phyloP scores from a whole-genome alignment of 2,329 filamentous ascomycete species.

The Trichoderma harzianum region DNA sequence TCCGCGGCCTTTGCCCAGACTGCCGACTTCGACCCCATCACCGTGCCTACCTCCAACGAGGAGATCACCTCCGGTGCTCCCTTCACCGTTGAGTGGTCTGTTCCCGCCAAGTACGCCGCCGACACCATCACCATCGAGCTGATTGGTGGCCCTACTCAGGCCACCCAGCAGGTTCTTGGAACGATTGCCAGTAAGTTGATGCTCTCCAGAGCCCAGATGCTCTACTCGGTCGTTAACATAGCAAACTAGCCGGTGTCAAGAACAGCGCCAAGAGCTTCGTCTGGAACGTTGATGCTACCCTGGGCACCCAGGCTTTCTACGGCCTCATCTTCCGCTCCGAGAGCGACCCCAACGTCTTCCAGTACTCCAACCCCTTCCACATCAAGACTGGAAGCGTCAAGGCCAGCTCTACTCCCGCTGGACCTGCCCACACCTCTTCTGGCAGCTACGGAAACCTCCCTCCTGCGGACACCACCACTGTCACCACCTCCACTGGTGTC shows the following conservation, averaged over 20 bases:
- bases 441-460: neutral
- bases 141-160: slow-evolving; percentile 48
- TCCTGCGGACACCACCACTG: slow-evolving; percentile 25
- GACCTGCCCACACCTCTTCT: slow-evolving; percentile 19
- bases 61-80: slow-evolving; percentile 46
- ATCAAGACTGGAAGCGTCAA: slow-evolving; percentile 36
- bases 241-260: slow-evolving; percentile 42
- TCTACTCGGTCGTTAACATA: neutral
- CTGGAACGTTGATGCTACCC: slow-evolving; percentile 48
- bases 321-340: slow-evolving; percentile 55
- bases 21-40: slow-evolving; percentile 54
- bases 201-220: neutral
- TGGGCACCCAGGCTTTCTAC: slow-evolving; percentile 49
- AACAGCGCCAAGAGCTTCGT: slow-evolving; percentile 43
- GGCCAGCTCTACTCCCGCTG: slow-evolving; percentile 16
- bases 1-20: slow-evolving; percentile 52
- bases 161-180: slow-evolving; percentile 40
- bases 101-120: slow-evolving; percentile 39
- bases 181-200: slow-evolving; percentile 50
- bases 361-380: slow-evolving; percentile 62
- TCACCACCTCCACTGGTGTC: slow-evolving; percentile 29
- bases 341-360: slow-evolving; percentile 47
- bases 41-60: slow-evolving; percentile 43
- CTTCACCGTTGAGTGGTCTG: slow-evolving; percentile 51
- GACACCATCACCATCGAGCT: slow-evolving; percentile 51